These are phyloP conservation scores for Tylopilus vinaceipallidus DNA, from an alignment of 768 basidiomycete species.

Conservation along the genomic window DNA sequence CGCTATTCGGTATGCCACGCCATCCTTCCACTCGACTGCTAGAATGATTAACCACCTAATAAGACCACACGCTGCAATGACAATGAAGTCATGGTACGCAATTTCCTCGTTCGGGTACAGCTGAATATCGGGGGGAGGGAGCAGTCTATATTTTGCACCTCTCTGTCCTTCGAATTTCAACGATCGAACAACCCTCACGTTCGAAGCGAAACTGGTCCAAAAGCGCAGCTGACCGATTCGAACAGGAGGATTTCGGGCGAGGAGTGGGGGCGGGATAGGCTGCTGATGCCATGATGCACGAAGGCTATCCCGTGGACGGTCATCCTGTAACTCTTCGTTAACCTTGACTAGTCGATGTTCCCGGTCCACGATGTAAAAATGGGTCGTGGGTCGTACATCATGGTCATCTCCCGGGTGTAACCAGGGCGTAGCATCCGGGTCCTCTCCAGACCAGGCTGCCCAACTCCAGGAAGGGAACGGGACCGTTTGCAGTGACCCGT, in stretches of 20 bases:
- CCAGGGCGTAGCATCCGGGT: not conserved
- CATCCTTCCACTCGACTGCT: no score
- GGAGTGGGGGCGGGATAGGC: not conserved
- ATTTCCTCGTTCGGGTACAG: not conserved
- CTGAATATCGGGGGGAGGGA: not conserved
- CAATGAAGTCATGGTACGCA: constrained; percentile 10
- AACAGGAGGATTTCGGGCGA: not conserved
- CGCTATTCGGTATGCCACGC: constrained; percentile 15
- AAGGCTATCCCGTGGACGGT: not conserved
- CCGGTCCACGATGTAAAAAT: constrained; percentile 9
- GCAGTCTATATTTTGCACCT: not conserved
- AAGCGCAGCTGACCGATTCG: constrained; percentile 11
- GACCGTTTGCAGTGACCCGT: constrained; percentile 4
- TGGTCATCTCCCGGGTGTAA: not conserved
- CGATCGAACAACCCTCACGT: not conserved
- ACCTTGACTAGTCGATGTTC: not conserved
- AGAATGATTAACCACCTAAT: no score
- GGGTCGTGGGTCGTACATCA: not conserved
- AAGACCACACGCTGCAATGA: no score
- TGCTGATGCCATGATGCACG: no score
- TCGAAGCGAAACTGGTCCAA: constrained; percentile 16
- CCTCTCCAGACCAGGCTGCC: constrained; percentile 7
- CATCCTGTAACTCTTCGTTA: not conserved
- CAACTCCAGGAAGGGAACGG: constrained; percentile 22
- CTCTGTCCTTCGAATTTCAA: not conserved